Conservation (phyloP, 2,329 filamentous ascomycete species). For the Thelonectria olida region DNA sequence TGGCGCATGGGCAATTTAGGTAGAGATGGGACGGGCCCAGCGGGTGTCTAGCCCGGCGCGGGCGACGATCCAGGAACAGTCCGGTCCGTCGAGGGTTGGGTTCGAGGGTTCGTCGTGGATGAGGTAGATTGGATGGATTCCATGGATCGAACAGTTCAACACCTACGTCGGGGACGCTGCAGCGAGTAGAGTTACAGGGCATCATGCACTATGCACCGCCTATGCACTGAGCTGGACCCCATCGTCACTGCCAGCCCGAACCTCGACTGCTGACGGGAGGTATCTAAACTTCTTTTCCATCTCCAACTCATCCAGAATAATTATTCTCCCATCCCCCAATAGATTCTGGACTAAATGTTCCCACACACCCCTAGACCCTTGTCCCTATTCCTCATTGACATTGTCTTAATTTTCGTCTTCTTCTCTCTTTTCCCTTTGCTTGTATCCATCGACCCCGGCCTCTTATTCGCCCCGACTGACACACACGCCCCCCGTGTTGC, state of each 20-base stretch:
- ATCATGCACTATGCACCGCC: conserved; percentile 23
- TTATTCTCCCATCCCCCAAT: conserved; percentile 1
- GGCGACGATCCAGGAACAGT: not conserved
- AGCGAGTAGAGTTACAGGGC: not conserved
- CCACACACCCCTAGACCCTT: not conserved
- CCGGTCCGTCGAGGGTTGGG: not conserved
- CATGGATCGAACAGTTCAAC: not conserved
- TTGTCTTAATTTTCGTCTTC: not conserved
- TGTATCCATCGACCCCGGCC: not conserved
- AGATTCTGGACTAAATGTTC: not conserved
- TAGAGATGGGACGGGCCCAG: not conserved
- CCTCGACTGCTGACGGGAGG: too few species aligned
- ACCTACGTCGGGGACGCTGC: too few species aligned
- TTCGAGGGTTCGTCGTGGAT: not conserved
- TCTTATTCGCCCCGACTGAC: not conserved
- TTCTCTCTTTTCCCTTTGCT: not conserved
- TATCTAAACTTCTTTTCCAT: too few species aligned
- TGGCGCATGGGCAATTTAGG: too few species aligned
- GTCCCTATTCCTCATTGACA: not conserved
- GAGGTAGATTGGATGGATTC: not conserved
- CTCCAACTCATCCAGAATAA: not conserved
- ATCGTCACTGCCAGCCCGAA: too few species aligned
- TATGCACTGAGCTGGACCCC: conserved; percentile 25
- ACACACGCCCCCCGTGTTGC: not conserved
- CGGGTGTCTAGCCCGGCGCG: not conserved